These are phyloP conservation scores for Arctostaphylos glauca DNA, from an alignment of 148 eudicot species.

Conservation along the genomic window DNA sequence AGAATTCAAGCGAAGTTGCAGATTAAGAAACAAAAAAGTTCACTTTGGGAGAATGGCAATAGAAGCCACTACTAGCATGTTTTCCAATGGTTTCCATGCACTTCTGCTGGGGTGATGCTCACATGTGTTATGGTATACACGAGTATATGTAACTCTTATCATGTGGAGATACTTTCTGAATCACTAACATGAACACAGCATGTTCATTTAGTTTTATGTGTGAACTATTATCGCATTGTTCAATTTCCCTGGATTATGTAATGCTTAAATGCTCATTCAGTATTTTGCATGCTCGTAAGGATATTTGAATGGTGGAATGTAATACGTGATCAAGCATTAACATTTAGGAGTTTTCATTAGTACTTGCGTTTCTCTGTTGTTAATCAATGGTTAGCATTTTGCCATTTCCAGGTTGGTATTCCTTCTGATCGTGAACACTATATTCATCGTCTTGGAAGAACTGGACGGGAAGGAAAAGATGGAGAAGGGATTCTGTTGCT, in stretches of 20 bases:
- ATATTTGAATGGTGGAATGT: not conserved
- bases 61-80: not conserved
- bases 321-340: not conserved
- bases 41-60: not conserved
- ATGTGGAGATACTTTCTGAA: not conserved
- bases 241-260: not conserved
- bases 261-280: not conserved
- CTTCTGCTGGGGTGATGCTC: not conserved
- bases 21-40: not conserved
- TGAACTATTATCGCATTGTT: not conserved
- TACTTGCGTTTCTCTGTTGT: not conserved
- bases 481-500: constrained; percentile 82
- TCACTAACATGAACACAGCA: no score
- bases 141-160: not conserved
- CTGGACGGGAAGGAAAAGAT: constrained; percentile 86
- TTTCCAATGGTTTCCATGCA: not conserved
- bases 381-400: not conserved
- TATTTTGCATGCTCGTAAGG: not conserved
- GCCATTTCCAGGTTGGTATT: constrained; percentile 60
- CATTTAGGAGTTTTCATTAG: not conserved
- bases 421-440: constrained; percentile 83
- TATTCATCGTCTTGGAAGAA: constrained; percentile 86
- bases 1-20: not conserved
- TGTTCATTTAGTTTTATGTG: not conserved
- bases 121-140: not conserved